These are phyloP conservation scores for Hericium alpestre DNA, from an alignment of 768 basidiomycete species.

Conservation along the genomic window DNA sequence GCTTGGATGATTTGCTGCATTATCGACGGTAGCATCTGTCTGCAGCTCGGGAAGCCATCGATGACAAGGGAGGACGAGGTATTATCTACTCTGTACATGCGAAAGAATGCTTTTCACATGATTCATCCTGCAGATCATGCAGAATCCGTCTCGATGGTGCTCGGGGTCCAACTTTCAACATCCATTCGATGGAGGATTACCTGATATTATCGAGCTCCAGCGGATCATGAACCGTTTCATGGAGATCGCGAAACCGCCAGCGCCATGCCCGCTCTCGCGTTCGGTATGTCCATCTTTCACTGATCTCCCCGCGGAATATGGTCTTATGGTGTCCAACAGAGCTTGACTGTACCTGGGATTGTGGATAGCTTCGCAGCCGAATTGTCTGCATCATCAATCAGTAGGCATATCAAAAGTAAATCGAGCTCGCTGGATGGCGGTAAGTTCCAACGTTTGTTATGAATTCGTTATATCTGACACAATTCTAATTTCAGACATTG, in stretches of 20 bases:
- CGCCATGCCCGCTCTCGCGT: background rate
- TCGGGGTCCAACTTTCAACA: slow-evolving; percentile 18
- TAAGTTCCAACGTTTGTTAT: background rate
- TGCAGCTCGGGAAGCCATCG: slow-evolving; percentile 65
- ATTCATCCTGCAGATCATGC: slow-evolving; percentile 29
- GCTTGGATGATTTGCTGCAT: slow-evolving; percentile 72
- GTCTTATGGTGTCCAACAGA: background rate
- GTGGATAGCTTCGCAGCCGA: background rate
- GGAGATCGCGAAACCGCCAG: slow-evolving; percentile 4
- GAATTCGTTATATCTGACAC: background rate
- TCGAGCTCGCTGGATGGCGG: background rate
- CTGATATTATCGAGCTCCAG: slow-evolving; percentile 21
- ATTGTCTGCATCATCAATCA: background rate
- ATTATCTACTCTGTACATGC: slow-evolving; percentile 15
- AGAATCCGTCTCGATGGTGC: slow-evolving; percentile 16
- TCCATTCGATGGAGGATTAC: slow-evolving; percentile 19
- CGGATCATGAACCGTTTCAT: slow-evolving; percentile 22
- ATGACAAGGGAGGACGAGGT: slow-evolving; percentile 61
- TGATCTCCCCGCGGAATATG: background rate
- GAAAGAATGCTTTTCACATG: slow-evolving; percentile 13
- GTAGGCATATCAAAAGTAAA: background rate
- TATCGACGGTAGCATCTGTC: slow-evolving; percentile 65
- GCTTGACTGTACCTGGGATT: background rate
- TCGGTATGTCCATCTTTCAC: background rate
- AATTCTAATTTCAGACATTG: background rate